Percentiles rank a stretch among this genome's conserved stretches.
Conservation (phyloP, 2,329 filamentous ascomycete species). For the Monilinia vaccinii-corymbosi region DNA sequence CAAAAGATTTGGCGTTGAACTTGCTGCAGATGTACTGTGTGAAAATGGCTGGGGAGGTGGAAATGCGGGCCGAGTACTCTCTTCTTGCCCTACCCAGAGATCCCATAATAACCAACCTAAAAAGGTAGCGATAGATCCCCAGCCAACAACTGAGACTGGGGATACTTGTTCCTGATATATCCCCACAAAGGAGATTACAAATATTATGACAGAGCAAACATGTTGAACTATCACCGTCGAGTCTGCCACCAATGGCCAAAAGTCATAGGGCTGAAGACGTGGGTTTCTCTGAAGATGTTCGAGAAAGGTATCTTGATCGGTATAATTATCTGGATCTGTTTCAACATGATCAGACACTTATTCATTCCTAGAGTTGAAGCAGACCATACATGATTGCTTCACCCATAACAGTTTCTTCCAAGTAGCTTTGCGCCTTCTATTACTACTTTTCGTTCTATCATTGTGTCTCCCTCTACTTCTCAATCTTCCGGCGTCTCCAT, state of each 20-base stretch:
- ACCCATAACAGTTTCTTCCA: slow-evolving; percentile 99
- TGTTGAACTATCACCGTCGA: slow-evolving; percentile 96
- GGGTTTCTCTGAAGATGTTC: slow-evolving; percentile 94
- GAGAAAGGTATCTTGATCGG: slow-evolving; percentile 91
- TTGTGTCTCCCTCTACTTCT: slow-evolving; percentile 23
- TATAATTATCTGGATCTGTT: slow-evolving; percentile 97
- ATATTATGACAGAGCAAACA: slow-evolving; percentile 89
- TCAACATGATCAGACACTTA: slow-evolving; percentile 15
- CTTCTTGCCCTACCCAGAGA: slow-evolving; percentile 71
- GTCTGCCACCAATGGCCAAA: slow-evolving; percentile 93
- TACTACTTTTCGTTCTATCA: slow-evolving; percentile 38
- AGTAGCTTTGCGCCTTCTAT: slow-evolving; percentile 55
- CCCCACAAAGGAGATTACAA: slow-evolving; percentile 84
- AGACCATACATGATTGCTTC: slow-evolving; percentile 72
- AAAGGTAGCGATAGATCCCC: slow-evolving; percentile 73
- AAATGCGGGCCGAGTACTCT: slow-evolving; percentile 30
- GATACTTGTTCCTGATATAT: slow-evolving; percentile 85
- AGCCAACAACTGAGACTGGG: slow-evolving; percentile 79
- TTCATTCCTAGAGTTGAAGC: not conserved
- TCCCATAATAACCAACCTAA: slow-evolving; percentile 90
- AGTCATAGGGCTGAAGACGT: slow-evolving; percentile 88
- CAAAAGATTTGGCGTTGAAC: slow-evolving; percentile 23
- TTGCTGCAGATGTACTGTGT: slow-evolving; percentile 22
- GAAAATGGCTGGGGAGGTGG: slow-evolving; percentile 5
- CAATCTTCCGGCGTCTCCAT: slow-evolving; percentile 17